phyloP scores from a whole-genome alignment of 1,284 basidiomycete species.

The Cutaneotrichosporon curvatum region DNA sequence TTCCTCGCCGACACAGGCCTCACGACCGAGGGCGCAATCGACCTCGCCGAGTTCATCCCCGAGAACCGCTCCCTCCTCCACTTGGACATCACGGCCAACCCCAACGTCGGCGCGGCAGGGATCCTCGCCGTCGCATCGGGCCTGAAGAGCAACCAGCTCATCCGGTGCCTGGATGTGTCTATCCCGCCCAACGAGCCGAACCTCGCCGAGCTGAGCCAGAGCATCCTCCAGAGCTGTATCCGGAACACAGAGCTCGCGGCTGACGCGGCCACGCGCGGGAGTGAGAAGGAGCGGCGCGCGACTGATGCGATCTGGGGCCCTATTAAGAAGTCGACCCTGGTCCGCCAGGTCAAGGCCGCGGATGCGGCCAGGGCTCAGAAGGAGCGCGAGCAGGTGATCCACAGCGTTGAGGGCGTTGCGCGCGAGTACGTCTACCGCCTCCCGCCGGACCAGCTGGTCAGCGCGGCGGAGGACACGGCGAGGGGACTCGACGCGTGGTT shows the following conservation, averaged over 20 bases:
- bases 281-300: conserved; percentile 7
- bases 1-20: conserved; percentile 82
- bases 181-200: conserved; percentile 83
- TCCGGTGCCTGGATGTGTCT: conserved; percentile 88
- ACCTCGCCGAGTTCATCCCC: conserved; percentile 90
- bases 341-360: conserved; percentile 44
- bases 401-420: conserved; percentile 38
- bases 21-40: conserved; percentile 79
- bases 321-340: conserved; percentile 48
- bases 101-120: conserved; percentile 71
- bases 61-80: conserved; percentile 81
- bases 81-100: conserved; percentile 74
- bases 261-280: conserved; percentile 14
- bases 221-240: conserved; percentile 60
- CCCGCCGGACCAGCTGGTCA: conserved; percentile 54
- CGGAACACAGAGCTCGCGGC: conserved; percentile 70
- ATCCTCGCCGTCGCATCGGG: conserved; percentile 86
- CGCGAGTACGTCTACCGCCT: conserved; percentile 42
- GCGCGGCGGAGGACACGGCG: conserved; percentile 51
- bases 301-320: conserved; percentile 47
- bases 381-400: conserved; percentile 30
- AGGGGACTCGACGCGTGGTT: conserved; percentile 39
- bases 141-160: conserved; percentile 68
- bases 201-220: conserved; percentile 57
- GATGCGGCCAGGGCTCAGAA: conserved; percentile 39